Evolutionary conservation across 345 rosid genomes (phyloP), one percentile per base, ranked within the genome.

Genomic region (Eucalyptus dawsonii): DNA sequence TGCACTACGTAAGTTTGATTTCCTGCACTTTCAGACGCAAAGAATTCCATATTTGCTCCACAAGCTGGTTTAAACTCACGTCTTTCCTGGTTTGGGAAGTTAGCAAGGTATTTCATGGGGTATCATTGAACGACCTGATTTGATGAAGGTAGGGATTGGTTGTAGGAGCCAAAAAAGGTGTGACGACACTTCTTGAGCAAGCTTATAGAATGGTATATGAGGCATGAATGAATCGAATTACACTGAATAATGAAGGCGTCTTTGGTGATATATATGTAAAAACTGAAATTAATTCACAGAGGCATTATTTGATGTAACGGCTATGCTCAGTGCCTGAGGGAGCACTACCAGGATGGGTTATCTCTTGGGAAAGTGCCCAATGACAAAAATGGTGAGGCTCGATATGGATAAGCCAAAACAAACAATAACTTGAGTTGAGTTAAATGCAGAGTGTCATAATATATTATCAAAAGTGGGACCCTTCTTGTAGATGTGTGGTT

Each of bases 201-300:
- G 29, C 6, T 56, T 56, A 9, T 56, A 56, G 3, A 27, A 56
- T 24, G 62, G 29, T 10, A 5, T 24, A 56, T 9, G 13, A 9
- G 62, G 11, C 6, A 56, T 9, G 0, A 56, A 56, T 22, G 29
- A 24, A 56, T 24, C 6, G 3, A 56, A 56, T 56, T 56, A 56
- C 1, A 56, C 12, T 1, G 3, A 56, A 56, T 2, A 22, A 2
- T 0, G 3, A 56, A 12, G 10, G 21, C 10, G 27, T 0, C 13
- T 56, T 13, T 24, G 11, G 6, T 22, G 62, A 56, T 22, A 56
- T 22, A 56, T 56, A 4, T 56, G 27, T 56, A 5, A 56, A 56
- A 56, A 22, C 2, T 22, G 62, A 9, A 24, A 56, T 56, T 56
- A 56, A 56, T 24, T 22, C 24, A 56, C 0, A 0, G 11, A 56